Percentiles rank a stretch among this genome's conserved stretches.
phyloP scores from a whole-genome alignment of 1,284 basidiomycete genomes.

The Apiotrichum akiyoshidainum region DNA sequence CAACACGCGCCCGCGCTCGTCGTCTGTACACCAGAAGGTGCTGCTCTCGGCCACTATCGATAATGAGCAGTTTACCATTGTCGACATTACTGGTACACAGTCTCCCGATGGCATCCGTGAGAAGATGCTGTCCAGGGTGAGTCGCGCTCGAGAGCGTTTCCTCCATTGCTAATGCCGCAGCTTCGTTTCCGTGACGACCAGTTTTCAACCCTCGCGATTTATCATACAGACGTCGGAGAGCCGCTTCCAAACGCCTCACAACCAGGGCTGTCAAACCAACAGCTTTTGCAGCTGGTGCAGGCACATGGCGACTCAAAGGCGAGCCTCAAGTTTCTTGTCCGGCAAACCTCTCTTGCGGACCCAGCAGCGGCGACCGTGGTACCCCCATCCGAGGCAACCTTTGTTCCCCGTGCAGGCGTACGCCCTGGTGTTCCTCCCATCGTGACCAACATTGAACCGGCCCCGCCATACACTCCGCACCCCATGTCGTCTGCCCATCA shows the following conservation, averaged over 20 bases:
- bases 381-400: conserved; percentile 25
- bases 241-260: conserved; percentile 65
- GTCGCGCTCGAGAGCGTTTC: conserved; percentile 22
- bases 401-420: not conserved
- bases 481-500: conserved; percentile 31
- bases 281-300: conserved; percentile 67
- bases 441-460: conserved; percentile 25
- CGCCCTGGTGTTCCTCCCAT: conserved; percentile 32
- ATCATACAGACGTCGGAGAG: conserved; percentile 76
- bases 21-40: conserved; percentile 21
- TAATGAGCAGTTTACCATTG: conserved; percentile 71
- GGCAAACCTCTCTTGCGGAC: conserved; percentile 38
- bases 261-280: conserved; percentile 65
- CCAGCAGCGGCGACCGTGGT: conserved; percentile 39
- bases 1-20: conserved; percentile 20
- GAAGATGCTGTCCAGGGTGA: conserved; percentile 76
- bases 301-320: conserved; percentile 69
- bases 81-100: conserved; percentile 70
- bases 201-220: conserved; percentile 70
- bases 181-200: conserved; percentile 80
- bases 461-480: conserved; percentile 9
- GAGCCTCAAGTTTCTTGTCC: conserved; percentile 72
- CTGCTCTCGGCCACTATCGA: conserved; percentile 65
- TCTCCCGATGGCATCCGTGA: conserved; percentile 74
- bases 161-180: conserved; percentile 49